phyloP scores from a whole-genome alignment of 1,139 yeast species.

The Eremothecium cymbalariae region DNA sequence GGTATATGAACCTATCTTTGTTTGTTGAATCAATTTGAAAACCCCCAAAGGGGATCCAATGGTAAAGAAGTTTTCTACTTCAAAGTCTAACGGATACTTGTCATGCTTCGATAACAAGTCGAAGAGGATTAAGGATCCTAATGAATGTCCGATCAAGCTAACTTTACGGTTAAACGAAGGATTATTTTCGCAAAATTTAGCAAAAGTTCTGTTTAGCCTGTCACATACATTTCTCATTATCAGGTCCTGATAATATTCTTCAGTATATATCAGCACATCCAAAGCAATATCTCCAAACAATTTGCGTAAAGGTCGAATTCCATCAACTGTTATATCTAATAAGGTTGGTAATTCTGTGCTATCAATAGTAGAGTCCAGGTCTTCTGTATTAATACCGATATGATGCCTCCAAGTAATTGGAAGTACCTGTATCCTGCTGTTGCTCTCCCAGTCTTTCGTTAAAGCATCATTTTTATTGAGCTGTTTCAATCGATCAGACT shows the following conservation, averaged over 20 bases:
- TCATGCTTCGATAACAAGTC: slow-evolving; percentile 66
- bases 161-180: slow-evolving; percentile 74
- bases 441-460: slow-evolving; percentile 30
- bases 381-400: slow-evolving; percentile 51
- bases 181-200: slow-evolving; percentile 50
- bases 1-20: slow-evolving; percentile 36
- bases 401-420: slow-evolving; percentile 76
- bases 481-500: slow-evolving; percentile 38
- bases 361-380: slow-evolving; percentile 21
- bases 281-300: slow-evolving; percentile 78
- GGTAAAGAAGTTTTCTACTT: slow-evolving; percentile 67
- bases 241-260: slow-evolving; percentile 57
- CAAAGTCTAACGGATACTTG: slow-evolving; percentile 46
- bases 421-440: slow-evolving; percentile 63
- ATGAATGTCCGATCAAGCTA: slow-evolving; percentile 80
- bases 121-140: slow-evolving; percentile 79
- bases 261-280: slow-evolving; percentile 79
- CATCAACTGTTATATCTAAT: slow-evolving; percentile 69
- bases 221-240: slow-evolving; percentile 57
- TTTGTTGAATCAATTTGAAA: slow-evolving; percentile 61
- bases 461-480: slow-evolving; percentile 24
- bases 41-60: slow-evolving; percentile 90
- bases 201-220: slow-evolving; percentile 65
- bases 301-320: slow-evolving; percentile 67
- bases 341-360: slow-evolving; percentile 48